Conservation (phyloP, 2,329 filamentous ascomycete species). For the Neopestalotiopsis clavispora region DNA sequence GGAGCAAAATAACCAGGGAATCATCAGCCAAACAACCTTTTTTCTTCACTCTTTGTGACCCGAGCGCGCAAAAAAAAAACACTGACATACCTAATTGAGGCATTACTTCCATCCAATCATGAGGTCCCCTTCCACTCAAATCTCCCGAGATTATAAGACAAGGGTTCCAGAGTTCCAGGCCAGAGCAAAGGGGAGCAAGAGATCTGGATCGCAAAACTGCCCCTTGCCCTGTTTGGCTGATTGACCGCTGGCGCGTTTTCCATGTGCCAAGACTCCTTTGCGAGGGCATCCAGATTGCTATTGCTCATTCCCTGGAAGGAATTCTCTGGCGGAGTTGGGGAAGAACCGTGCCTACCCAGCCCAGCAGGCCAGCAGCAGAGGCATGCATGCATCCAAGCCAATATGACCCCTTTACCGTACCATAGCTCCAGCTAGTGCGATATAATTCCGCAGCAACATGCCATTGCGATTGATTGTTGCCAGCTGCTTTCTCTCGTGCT, state of each 20-base stretch:
- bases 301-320: neutral
- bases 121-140: neutral
- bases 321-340: too few species aligned
- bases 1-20: neutral
- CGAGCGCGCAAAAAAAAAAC: constrained; percentile 16
- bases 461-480: too few species aligned
- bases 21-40: neutral
- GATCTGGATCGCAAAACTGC: constrained; percentile 24
- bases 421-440: too few species aligned
- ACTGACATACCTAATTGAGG: constrained; percentile 20
- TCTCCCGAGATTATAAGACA: constrained; percentile 33
- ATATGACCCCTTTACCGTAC: too few species aligned
- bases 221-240: neutral
- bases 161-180: constrained; percentile 25
- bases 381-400: too few species aligned
- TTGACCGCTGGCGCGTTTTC: neutral
- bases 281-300: neutral
- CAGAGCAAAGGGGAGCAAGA: constrained; percentile 16
- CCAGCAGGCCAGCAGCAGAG: too few species aligned
- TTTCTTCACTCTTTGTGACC: neutral
- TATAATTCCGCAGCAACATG: too few species aligned
- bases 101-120: constrained; percentile 22
- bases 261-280: neutral
- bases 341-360: too few species aligned
- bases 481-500: too few species aligned